phyloP scores from a whole-genome alignment of 1,139 yeast genomes.

The Pneumocystis murina region DNA sequence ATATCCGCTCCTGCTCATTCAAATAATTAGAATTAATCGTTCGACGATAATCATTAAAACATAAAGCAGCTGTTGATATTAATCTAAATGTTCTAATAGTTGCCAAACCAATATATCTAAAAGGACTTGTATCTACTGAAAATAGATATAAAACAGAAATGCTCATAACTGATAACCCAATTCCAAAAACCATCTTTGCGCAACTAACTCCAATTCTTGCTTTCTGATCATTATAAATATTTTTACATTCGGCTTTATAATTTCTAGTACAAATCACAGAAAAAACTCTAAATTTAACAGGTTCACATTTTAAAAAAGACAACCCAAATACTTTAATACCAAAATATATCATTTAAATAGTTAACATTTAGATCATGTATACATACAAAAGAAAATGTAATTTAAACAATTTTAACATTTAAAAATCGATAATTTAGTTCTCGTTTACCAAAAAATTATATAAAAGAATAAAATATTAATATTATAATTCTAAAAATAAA shows the following conservation, averaged over 20 bases:
- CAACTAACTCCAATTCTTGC: not conserved
- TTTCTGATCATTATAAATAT: not conserved
- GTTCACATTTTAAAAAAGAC: not conserved
- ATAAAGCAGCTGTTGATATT: not conserved
- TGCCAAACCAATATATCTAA: not conserved
- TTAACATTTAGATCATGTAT: not conserved
- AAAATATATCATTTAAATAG: not conserved
- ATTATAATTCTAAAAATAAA: not conserved
- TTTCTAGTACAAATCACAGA: not conserved
- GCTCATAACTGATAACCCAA: not conserved
- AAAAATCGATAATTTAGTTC: not conserved
- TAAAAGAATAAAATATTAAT: not conserved
- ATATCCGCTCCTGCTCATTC: conserved; percentile 34
- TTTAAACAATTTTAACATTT: not conserved
- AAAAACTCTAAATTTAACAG: not conserved
- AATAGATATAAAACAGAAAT: not conserved
- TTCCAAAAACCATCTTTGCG: not conserved
- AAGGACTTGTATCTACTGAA: not conserved
- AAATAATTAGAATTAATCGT: conserved; percentile 36
- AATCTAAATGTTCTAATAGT: not conserved
- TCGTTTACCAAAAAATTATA: not conserved
- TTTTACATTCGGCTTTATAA: not conserved
- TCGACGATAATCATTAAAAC: conserved; percentile 33
- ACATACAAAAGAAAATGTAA: not conserved
- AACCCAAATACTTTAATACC: not conserved